Base-by-base conservation (phyloP, 257 asterid species). In the Striga asiatica region DNA sequence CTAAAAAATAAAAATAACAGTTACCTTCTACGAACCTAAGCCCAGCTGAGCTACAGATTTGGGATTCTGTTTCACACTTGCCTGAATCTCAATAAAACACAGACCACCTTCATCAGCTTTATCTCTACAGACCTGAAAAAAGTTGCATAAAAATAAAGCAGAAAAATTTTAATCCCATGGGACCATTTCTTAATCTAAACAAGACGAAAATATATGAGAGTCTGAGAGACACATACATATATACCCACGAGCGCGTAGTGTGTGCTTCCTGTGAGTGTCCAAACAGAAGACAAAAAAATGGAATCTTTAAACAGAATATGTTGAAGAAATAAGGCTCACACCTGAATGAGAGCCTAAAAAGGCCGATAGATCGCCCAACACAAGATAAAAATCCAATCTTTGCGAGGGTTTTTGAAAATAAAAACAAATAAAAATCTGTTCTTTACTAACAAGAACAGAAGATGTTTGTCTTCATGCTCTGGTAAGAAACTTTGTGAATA, bases 11-110 rank as follows among this genome's bases (percentile, higher is more conserved):
- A 3, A 17, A 7, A 46, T 59, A 37, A 70, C 70, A 55, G 54
- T 71, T 69, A 66, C 80, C 80, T 69, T 57, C 51, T 28, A 43
- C 59, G 32, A 11, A 1, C 31, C 47, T n/a, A 29, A 62, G 12
- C 21, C 38, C 46, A 50, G 29, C 46, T 46, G 62, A 21, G 61
- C 61, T 49, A 61, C 61, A 54, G 47, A 56, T 48, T 60, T 38
- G 11, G 57, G 66, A 24, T 60, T 49, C 39, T 21, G 27, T 27
- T 22, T 56, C 32, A 6, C 23, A 7, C 49, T 39, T 21, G 62
- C 58, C 58, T 57, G 23, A 56, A 56, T n/a, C n/a, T n/a, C n/a
- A 48, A 68, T 12, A 61, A 54, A 54, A 22, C 59, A 29, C 8
- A 24, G 58, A 29, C 43, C 43, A 53, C 62, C 64, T 48, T 50